Conservation (phyloP, 73 alveolate genomes). For the Loxodes magnus region DNA sequence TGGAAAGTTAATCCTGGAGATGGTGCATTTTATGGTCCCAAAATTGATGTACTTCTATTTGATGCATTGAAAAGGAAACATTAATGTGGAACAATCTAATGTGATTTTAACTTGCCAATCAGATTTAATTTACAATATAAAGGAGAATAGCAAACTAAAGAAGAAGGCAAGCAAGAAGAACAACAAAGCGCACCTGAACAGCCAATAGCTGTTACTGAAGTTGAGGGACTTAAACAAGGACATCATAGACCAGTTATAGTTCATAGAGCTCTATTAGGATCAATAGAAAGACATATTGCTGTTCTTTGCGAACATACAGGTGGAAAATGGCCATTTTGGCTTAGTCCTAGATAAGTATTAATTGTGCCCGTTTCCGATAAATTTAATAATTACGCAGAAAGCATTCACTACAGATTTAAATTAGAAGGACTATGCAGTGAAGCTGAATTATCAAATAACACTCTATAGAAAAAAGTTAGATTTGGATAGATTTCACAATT, state of each 20-base stretch:
- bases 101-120: conserved; percentile 95
- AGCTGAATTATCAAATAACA: conserved; percentile 74
- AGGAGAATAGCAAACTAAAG: conserved; percentile 64
- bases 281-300: conserved; percentile 95
- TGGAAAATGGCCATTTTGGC: conserved; percentile 99
- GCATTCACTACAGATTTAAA: conserved; percentile 54
- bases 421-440: conserved; percentile 73
- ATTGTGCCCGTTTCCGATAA: conserved; percentile 94
- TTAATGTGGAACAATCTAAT: conserved; percentile 97
- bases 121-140: conserved; percentile 88
- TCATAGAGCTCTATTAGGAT: conserved; percentile 99
- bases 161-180: conserved; percentile 25
- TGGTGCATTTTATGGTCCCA: conserved; percentile 99
- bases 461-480: conserved; percentile 90
- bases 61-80: conserved; percentile 99
- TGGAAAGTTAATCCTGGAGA: conserved; percentile 96
- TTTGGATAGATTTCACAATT: conserved; percentile 88
- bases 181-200: conserved; percentile 21
- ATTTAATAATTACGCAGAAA: conserved; percentile 78
- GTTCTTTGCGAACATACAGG: conserved; percentile 91
- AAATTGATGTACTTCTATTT: conserved; percentile 94
- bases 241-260: conserved; percentile 95
- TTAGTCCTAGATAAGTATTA: conserved; percentile 94
- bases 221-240: conserved; percentile 90
- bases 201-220: conserved; percentile 15